Evolutionary conservation across 495 filamentous ascomycete genomes (phyloP).

Genomic region (Lasiosphaeria ovina): DNA sequence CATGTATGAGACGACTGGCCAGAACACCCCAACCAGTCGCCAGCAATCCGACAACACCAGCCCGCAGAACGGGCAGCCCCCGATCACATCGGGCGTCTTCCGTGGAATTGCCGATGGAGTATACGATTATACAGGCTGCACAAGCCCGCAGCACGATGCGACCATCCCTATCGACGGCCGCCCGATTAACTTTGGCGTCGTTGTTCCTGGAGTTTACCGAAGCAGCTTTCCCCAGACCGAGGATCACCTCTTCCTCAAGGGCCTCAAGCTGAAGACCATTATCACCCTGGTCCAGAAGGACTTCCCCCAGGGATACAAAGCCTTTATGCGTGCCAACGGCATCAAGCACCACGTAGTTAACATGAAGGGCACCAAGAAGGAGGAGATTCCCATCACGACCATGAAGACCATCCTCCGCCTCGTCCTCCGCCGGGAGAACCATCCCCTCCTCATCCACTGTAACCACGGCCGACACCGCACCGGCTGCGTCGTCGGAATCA

Average conservation of each 20-base stretch:
- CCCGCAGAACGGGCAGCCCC: too few relatives aligned
- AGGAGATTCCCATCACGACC: constrained; percentile 55
- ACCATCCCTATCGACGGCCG: constrained; percentile 28
- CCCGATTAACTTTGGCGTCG: constrained; percentile 65
- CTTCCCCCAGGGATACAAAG: constrained; percentile 51
- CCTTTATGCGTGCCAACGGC: constrained; percentile 59
- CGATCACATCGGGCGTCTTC: too few relatives aligned
- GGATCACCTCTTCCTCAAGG: constrained; percentile 63
- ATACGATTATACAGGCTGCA: too few relatives aligned
- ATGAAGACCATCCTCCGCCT: constrained; percentile 64
- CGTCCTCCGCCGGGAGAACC: constrained; percentile 62
- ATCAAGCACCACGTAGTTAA: constrained; percentile 69
- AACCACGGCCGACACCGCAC: constrained; percentile 88
- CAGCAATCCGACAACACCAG: constrained; percentile 3
- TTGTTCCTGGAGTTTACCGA: constrained; percentile 69
- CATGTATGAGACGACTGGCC: constrained; percentile 13
- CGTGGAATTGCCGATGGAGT: too few relatives aligned
- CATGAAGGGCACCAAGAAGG: constrained; percentile 76
- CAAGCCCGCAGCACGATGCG: neutral
- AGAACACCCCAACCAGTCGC: constrained; percentile 20
- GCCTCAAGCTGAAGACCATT: constrained; percentile 67
- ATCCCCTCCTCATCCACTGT: constrained; percentile 80
- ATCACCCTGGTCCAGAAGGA: constrained; percentile 75
- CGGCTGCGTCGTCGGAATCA: constrained; percentile 71
- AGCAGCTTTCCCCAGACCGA: constrained; percentile 66